A percentile compares a stretch with the other conserved stretches of the same genome.
Evolutionary conservation across 1,284 basidiomycete genomes (phyloP).

Genomic region (Naganishia liquefaciens): DNA sequence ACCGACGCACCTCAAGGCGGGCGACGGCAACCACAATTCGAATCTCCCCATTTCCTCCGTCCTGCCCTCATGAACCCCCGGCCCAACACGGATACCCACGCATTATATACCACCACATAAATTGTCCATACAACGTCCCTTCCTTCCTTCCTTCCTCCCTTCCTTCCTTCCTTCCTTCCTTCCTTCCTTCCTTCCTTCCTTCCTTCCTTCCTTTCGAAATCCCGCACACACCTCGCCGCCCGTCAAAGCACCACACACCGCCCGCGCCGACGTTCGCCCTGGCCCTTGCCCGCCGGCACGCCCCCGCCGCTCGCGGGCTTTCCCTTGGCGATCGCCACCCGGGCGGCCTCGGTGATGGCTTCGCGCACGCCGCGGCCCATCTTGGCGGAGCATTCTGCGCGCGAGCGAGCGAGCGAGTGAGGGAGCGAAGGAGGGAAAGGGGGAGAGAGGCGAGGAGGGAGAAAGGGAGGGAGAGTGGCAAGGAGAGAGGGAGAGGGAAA

Average conservation of each 20-base stretch:
- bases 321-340: slow-evolving; percentile 60
- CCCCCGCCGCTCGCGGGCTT: slow-evolving; percentile 14
- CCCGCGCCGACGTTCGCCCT: neutral
- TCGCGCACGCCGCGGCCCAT: slow-evolving; percentile 90
- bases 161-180: no score
- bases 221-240: neutral
- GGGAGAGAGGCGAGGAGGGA: neutral
- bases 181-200: no score
- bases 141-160: no score
- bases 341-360: slow-evolving; percentile 84
- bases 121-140: no score
- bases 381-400: slow-evolving; percentile 93
- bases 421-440: neutral
- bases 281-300: neutral
- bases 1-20: no score
- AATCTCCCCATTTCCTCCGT: no score
- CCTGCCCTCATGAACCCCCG: no score
- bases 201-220: neutral
- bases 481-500: neutral
- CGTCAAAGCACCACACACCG: slow-evolving; percentile 13
- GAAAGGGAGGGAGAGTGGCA: neutral
- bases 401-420: neutral
- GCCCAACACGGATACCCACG: no score
- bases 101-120: no score
- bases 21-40: no score